Conservation (phyloP, 192 early-diverging fungal species). For the Backusella morwellensis region DNA sequence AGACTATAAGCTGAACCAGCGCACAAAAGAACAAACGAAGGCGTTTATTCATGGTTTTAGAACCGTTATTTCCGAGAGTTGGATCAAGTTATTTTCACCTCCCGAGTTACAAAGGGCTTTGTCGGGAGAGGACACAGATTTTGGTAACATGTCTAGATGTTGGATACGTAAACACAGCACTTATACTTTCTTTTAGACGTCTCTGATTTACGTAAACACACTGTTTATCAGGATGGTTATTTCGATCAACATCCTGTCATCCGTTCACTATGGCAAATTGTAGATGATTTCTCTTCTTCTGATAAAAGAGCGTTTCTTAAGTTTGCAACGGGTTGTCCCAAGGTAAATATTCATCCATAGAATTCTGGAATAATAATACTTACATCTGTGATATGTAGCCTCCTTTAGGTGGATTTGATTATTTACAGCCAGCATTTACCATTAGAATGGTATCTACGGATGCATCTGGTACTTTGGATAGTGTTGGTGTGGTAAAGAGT, state of each 20-base stretch:
- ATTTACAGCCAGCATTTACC: constrained; percentile 55
- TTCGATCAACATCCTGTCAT: constrained; percentile 73
- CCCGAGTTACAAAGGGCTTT: constrained; percentile 77
- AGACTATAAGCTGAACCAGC: constrained; percentile 73
- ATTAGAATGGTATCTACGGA: constrained; percentile 48
- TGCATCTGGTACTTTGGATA: constrained; percentile 21
- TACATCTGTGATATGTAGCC: constrained; percentile 36
- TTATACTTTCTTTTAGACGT: constrained; percentile 51
- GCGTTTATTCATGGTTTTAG: constrained; percentile 74
- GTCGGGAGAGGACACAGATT: constrained; percentile 60
- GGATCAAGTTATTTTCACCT: constrained; percentile 87
- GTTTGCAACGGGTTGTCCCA: constrained; percentile 75
- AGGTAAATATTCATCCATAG: constrained; percentile 43
- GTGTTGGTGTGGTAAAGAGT: constrained; percentile 47
- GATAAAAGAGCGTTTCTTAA: constrained; percentile 66
- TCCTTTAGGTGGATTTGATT: constrained; percentile 60
- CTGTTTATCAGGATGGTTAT: constrained; percentile 67
- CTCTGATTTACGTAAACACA: constrained; percentile 58
- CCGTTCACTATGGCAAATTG: constrained; percentile 62
- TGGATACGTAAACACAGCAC: not conserved
- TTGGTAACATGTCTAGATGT: constrained; percentile 40
- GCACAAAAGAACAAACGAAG: constrained; percentile 60
- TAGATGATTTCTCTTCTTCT: constrained; percentile 56
- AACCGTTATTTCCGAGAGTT: constrained; percentile 69
- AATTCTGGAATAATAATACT: not conserved